Evolutionary conservation across 176 grass and related monocot genomes (phyloP), one percentile per base, ranked within the genome.

Genomic region (Zoysia pacifica): DNA sequence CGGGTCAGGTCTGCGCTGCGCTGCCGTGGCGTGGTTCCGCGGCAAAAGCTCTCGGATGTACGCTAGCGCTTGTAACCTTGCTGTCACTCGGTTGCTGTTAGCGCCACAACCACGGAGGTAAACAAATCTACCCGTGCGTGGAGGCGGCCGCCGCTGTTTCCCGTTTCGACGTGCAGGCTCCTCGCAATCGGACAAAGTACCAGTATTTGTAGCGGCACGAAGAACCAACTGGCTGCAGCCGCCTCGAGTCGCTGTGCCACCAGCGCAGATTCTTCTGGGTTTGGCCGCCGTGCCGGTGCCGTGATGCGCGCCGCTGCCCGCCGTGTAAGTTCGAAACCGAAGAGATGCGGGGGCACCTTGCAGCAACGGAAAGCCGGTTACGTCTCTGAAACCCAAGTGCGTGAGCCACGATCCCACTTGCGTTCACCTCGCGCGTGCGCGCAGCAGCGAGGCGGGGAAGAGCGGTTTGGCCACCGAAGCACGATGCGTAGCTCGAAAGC

Each of bases 41-140:
- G 41, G 9, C 10, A 58, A 73, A 79, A 73, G 49, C 20, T 59
- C 53, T 20, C 60, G 14, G 15, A 5, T 69, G 84, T 68, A 42
- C 35, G 5, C 50, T 65, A 62, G 40, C 10, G 16, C 40, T n/a
- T 41, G 83, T 48, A 56, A 38, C 47, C 4, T 36, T 70, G 72
- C 11, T 35, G 53, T 16, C 4, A 16, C 14, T 11, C 48, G 8
- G 2, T 9, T 62, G 59, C 36, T 62, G 59, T 41, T 13, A 16
- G 12, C 7, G 35, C 15, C 12, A 41, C 11, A 1, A 20, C 16
- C 6, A 15, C 15, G 8, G 0, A 8, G 9, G 4, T 61, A 61
- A 47, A 46, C 19, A 47, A 62, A 40, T 73, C 4, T 5, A 4
- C 16, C 14, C 16, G 28, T 16, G 36, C 7, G 49, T 69, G 70